Conservation (phyloP, 306 rosid species). For the Rosa chinensis region DNA sequence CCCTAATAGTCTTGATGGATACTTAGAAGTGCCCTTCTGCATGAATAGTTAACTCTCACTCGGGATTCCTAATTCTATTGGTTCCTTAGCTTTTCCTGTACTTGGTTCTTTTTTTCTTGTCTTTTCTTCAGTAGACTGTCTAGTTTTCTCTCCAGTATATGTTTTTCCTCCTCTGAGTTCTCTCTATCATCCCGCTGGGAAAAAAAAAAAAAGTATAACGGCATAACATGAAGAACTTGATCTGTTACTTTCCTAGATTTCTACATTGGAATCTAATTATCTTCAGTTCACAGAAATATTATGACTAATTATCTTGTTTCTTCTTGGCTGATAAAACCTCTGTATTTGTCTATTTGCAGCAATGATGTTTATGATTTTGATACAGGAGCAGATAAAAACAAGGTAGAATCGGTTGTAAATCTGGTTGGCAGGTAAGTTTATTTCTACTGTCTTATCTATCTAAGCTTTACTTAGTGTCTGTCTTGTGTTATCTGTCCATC, state of each 20-base stretch:
- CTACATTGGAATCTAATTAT: not conserved
- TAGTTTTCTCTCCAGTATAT: not conserved
- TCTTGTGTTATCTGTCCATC: not conserved
- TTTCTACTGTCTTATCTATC: constrained; percentile 7
- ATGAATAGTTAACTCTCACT: not conserved
- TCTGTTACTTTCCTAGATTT: not conserved
- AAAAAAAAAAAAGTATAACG: not conserved
- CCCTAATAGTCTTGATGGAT: not conserved
- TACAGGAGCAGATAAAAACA: constrained; percentile 88
- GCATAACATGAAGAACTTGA: not conserved
- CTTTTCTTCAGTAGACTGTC: not conserved
- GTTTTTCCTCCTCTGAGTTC: too few relatives aligned
- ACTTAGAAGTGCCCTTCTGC: not conserved
- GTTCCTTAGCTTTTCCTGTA: too few relatives aligned
- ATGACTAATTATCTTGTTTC: not conserved
- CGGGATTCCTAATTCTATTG: not conserved
- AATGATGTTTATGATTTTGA: constrained; percentile 88
- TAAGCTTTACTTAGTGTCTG: not conserved
- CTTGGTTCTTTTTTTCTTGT: too few relatives aligned
- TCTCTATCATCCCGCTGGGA: too few relatives aligned
- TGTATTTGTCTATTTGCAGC: constrained; percentile 38
- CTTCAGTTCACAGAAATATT: not conserved
- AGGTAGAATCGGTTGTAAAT: constrained; percentile 82
- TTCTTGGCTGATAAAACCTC: not conserved
- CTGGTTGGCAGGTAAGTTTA: constrained; percentile 67